phyloP scores from a whole-genome alignment of 306 rosid genomes.

The Casuarina cunninghamiana region DNA sequence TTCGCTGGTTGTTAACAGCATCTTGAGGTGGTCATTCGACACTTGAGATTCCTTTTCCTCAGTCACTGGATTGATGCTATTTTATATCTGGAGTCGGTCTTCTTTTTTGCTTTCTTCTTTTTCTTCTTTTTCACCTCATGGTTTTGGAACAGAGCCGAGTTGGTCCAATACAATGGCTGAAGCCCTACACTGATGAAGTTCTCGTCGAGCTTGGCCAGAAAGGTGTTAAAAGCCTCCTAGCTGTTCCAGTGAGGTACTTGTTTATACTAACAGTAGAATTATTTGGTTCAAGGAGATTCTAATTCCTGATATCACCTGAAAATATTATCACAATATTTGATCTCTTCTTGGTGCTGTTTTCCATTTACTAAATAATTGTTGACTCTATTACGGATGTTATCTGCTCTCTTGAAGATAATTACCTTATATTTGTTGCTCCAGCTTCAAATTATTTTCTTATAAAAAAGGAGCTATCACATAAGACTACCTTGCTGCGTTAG shows the following conservation, averaged over 20 bases:
- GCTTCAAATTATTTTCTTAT: not conserved
- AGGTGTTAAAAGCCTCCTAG: constrained; percentile 89
- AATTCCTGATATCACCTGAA: not conserved
- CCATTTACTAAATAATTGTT: not conserved
- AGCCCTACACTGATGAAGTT: constrained; percentile 96
- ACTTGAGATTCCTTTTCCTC: not conserved
- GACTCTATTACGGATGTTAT: not conserved
- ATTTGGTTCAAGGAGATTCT: not conserved
- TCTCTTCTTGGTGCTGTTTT: not conserved
- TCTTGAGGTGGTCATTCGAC: not conserved
- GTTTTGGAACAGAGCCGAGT: constrained; percentile 81
- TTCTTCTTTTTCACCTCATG: not conserved
- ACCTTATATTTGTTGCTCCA: not conserved
- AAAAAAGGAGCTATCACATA: not conserved
- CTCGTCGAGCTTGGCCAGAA: constrained; percentile 96
- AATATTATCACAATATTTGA: not conserved
- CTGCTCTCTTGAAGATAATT: not conserved
- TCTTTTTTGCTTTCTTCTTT: constrained; percentile 11
- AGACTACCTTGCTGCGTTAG: not conserved
- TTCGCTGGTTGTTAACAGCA: not conserved
- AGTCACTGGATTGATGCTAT: not conserved
- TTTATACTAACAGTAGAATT: not conserved
- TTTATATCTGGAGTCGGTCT: not conserved
- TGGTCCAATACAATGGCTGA: constrained; percentile 99
- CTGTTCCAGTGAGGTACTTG: constrained; percentile 93